These are phyloP conservation scores for Seiridium unicorne DNA, from an alignment of 2,329 filamentous ascomycete genomes.

Conservation along the genomic window DNA sequence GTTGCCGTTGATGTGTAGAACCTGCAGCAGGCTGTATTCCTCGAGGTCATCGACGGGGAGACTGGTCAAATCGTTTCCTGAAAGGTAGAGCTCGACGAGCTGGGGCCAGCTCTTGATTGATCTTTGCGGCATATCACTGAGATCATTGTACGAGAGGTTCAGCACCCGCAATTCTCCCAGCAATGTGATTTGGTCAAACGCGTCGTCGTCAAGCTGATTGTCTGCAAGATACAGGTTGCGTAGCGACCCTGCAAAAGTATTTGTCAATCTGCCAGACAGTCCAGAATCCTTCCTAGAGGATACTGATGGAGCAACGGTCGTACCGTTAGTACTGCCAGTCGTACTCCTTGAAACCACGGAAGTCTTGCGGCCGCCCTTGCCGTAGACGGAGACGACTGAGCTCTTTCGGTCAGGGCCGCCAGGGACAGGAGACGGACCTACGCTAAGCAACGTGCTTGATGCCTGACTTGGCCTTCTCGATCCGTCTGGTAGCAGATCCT, in stretches of 20 bases:
- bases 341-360: constrained; percentile 72
- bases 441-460: constrained; percentile 72
- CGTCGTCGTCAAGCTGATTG: constrained; percentile 90
- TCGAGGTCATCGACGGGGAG: constrained; percentile 92
- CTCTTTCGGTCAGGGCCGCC: constrained; percentile 67
- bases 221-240: constrained; percentile 86
- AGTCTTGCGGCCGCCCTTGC: constrained; percentile 78
- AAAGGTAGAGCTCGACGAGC: constrained; percentile 88
- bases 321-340: constrained; percentile 41
- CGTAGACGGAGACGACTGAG: constrained; percentile 79
- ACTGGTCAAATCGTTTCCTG: constrained; percentile 89
- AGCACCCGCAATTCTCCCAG: constrained; percentile 82
- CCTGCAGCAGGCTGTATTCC: constrained; percentile 81
- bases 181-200: constrained; percentile 86
- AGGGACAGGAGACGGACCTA: constrained; percentile 69
- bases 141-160: constrained; percentile 92
- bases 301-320: constrained; percentile 51
- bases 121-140: constrained; percentile 87
- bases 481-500: constrained; percentile 65
- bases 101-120: constrained; percentile 88
- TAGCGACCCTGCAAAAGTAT: constrained; percentile 85
- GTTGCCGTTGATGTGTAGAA: constrained; percentile 94
- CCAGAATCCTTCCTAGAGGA: constrained; percentile 81
- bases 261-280: constrained; percentile 73
- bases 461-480: constrained; percentile 79